Percentiles rank a stretch among this genome's conserved stretches.
Conservation (phyloP, 805 yeast genomes). For the Nakazawaea ambrosiae region DNA sequence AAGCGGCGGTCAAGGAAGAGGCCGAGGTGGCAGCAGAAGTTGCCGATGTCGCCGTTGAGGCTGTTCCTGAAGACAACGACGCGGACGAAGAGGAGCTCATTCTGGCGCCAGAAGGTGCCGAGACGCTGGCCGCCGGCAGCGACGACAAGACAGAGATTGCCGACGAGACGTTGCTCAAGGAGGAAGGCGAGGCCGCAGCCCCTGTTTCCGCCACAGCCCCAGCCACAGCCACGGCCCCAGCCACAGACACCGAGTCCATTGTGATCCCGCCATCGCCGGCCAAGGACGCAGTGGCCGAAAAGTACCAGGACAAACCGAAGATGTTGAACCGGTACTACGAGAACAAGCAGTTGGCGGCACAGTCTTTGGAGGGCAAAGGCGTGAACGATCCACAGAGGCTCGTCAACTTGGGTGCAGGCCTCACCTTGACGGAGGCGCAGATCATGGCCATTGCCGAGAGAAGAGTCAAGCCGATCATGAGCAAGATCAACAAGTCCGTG, state of each 20-base stretch:
- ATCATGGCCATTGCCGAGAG: constrained; percentile 47
- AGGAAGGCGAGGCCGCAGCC: constrained; percentile 7
- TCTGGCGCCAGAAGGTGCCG: constrained; percentile 8
- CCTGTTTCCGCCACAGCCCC: neutral
- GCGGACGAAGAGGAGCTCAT: neutral
- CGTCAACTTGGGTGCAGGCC: constrained; percentile 47
- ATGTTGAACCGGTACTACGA: constrained; percentile 41
- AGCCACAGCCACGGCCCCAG: constrained; percentile 4
- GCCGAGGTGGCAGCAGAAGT: constrained; percentile 8
- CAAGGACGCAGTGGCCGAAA: constrained; percentile 30
- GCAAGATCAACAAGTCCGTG: constrained; percentile 44
- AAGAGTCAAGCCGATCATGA: constrained; percentile 48
- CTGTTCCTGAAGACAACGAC: constrained; percentile 13
- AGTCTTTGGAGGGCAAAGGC: constrained; percentile 32
- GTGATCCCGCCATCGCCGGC: constrained; percentile 17
- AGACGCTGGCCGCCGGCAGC: constrained; percentile 5
- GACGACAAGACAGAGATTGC: neutral
- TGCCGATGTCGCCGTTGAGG: constrained; percentile 12
- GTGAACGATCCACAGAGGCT: constrained; percentile 43
- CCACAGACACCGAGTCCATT: constrained; percentile 8
- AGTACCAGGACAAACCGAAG: constrained; percentile 38
- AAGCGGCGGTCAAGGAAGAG: constrained; percentile 9
- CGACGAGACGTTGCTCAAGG: constrained; percentile 5
- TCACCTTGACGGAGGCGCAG: constrained; percentile 46
- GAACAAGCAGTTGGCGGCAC: constrained; percentile 39